Evolutionary conservation across 805 yeast species (phyloP), one percentile per base, ranked within the genome.

Genomic region (Metschnikowia peoriensis): DNA sequence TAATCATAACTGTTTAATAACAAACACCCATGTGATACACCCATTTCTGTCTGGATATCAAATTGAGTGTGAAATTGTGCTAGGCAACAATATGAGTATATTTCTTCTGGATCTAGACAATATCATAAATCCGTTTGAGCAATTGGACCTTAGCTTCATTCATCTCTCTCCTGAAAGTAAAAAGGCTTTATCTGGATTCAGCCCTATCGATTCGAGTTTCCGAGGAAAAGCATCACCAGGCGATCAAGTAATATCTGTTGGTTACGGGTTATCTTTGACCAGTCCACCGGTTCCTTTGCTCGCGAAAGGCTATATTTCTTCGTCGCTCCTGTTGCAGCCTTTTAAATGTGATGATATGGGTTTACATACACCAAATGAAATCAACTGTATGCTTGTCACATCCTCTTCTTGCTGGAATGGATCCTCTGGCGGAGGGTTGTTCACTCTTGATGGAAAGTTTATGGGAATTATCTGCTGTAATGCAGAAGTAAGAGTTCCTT

Each of bases 371-470:
- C 40, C 51, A 28, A 14, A 8, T 7, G 28, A 41, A 17, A 38
- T 38, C 11, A 60, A 52, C 4, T 54, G 61, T 10, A 52, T 76
- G 51, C 58, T 75, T 1, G 59, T 76, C 0, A 62, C 77, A 0
- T 72, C 80, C 0, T 65, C 79, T 0, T 66, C 76, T 8, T 77
- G 80, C 58, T 78, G 82, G 81, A 73, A 77, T 49, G 82, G 82
- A 1, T 77, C 81, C 4, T 73, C 79, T 1, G 82, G 82, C 0
- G 82, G 82, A 0, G 80, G 78, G 0, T 59, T 77, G 2, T 68
- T 75, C 41, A 51, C 53, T 16, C 29, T 41, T 2, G 38, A 51
- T 1, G 62, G 60, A n/a, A 55, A 63, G 12, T 56, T 78, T 10
- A 47, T 74, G 7, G 82, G 81, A 0, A 52, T 78, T 6, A 72